These are phyloP conservation scores for Tetrapisispora namnaoensis DNA, from an alignment of 805 yeast genomes.

Conservation along the genomic window DNA sequence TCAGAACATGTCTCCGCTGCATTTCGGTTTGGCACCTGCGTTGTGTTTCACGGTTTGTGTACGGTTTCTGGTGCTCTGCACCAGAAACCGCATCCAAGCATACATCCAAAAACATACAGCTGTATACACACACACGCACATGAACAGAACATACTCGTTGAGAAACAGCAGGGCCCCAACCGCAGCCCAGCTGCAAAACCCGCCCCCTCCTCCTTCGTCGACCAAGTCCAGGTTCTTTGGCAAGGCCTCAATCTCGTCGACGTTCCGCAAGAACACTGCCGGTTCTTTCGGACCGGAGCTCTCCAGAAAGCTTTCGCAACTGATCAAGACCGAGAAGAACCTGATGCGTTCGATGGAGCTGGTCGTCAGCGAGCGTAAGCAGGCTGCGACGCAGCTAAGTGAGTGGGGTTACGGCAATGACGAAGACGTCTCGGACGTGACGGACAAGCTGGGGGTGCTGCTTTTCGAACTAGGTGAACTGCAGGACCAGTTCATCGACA, in stretches of 20 bases:
- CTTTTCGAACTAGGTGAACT: conserved; percentile 95
- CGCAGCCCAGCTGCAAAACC: conserved; percentile 68
- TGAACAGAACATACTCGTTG: conserved; percentile 81
- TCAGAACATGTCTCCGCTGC: no score
- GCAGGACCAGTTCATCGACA: conserved; percentile 96
- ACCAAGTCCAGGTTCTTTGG: conserved; percentile 71
- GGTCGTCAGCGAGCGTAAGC: conserved; percentile 87
- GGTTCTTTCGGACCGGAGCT: conserved; percentile 93
- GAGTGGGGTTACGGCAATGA: conserved; percentile 97
- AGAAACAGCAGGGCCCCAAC: conserved; percentile 75
- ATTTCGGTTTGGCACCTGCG: no score
- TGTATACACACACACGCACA: conserved; percentile 22
- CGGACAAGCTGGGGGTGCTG: conserved; percentile 93
- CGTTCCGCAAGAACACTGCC: conserved; percentile 74
- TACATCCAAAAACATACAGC: no score
- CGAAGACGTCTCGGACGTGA: conserved; percentile 92
- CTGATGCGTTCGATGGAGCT: conserved; percentile 89
- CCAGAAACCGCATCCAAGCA: no score
- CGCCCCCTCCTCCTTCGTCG: conserved; percentile 73
- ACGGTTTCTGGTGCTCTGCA: no score
- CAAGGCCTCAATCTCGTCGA: conserved; percentile 54
- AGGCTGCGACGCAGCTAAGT: conserved; percentile 94
- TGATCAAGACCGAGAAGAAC: conserved; percentile 93
- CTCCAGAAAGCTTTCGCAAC: conserved; percentile 80
- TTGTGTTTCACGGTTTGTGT: no score